Conservation (phyloP, 257 asterid genomes). For the Fraxinus pennsylvanica region DNA sequence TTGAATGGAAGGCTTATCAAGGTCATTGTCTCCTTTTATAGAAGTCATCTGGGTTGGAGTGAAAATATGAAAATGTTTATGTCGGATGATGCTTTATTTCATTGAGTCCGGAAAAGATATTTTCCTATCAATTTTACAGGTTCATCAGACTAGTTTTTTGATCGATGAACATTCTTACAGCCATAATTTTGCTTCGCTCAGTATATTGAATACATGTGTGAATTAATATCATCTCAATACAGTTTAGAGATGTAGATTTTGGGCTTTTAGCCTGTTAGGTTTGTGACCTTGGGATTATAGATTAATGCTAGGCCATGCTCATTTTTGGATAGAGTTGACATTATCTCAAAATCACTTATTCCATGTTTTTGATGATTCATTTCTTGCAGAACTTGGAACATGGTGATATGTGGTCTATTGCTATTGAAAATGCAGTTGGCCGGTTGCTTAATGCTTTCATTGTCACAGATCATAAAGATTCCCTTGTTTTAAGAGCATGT, state of each 20-base stretch:
- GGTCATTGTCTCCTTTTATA: neutral
- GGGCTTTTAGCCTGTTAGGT: constrained; percentile 14
- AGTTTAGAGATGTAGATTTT: constrained; percentile 18
- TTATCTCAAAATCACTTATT: constrained; percentile 18
- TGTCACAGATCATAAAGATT: constrained; percentile 82
- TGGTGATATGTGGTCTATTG: constrained; percentile 76
- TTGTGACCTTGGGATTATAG: constrained; percentile 16
- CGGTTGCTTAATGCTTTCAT: constrained; percentile 75
- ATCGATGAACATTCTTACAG: neutral
- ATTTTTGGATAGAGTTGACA: constrained; percentile 7
- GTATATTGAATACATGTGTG: neutral
- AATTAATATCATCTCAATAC: constrained; percentile 18
- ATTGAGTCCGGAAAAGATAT: neutral
- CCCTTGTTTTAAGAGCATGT: constrained; percentile 67
- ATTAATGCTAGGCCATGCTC: constrained; percentile 4
- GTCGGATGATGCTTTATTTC: neutral
- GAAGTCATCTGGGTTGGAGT: neutral
- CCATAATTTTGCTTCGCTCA: neutral
- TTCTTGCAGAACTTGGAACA: constrained; percentile 66
- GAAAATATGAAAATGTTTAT: neutral
- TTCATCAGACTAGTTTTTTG: neutral
- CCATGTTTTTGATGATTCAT: constrained; percentile 23
- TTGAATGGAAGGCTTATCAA: neutral
- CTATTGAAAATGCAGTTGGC: constrained; percentile 86
- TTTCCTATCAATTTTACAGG: neutral